Conservation (phyloP, 768 basidiomycete genomes). For the Cystofilobasidium ferigula region DNA sequence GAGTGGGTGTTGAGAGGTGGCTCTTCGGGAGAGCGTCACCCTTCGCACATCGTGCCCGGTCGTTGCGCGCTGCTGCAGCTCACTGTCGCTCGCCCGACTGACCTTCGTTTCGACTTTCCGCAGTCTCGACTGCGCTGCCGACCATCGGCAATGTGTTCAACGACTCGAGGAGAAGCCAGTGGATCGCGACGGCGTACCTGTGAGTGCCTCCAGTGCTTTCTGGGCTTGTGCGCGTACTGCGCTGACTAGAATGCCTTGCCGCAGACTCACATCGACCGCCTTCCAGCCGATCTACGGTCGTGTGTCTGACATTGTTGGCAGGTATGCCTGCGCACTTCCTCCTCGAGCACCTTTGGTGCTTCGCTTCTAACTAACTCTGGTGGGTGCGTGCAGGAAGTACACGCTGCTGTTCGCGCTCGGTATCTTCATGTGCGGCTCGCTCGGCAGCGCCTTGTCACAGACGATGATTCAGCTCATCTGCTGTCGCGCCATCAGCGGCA, state of each 20-base stretch:
- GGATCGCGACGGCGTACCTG: constrained; percentile 64
- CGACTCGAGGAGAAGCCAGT: constrained; percentile 53
- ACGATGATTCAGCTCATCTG: constrained; percentile 58
- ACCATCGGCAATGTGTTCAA: constrained; percentile 57
- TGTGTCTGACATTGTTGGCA: constrained; percentile 40
- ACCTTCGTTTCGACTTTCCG: not conserved
- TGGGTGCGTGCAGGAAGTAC: constrained; percentile 40
- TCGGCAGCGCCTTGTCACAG: constrained; percentile 56
- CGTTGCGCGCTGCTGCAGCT: too few relatives aligned
- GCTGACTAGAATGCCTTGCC: not conserved
- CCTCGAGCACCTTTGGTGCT: too few relatives aligned
- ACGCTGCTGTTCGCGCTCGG: constrained; percentile 50
- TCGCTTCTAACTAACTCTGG: too few relatives aligned
- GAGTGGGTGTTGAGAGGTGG: too few relatives aligned
- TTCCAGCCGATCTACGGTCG: constrained; percentile 47
- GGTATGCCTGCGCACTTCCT: constrained; percentile 50
- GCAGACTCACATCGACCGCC: constrained; percentile 42
- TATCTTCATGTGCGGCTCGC: constrained; percentile 55
- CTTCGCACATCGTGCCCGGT: too few relatives aligned
- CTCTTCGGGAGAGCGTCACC: too few relatives aligned
- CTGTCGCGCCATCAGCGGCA: constrained; percentile 56
- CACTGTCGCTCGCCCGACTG: too few relatives aligned
- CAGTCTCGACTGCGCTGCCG: constrained; percentile 60
- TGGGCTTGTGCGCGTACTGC: not conserved
- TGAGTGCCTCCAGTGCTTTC: constrained; percentile 38